Conservation (phyloP, 805 yeast species). For the Maudiozyma turicensis region DNA sequence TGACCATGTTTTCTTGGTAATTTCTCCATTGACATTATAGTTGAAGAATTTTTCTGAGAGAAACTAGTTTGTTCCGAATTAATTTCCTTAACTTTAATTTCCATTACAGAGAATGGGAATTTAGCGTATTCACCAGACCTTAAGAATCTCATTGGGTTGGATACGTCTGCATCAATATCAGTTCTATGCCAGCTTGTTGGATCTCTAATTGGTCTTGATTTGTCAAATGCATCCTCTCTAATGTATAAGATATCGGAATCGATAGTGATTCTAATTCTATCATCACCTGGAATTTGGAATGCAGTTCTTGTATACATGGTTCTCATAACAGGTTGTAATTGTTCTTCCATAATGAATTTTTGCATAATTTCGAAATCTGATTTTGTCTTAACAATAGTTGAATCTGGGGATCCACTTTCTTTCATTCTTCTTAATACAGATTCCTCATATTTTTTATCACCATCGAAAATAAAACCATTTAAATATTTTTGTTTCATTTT, state of each 20-base stretch:
- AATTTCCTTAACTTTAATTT: conserved; percentile 54
- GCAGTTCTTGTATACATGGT: conserved; percentile 87
- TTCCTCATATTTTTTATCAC: conserved; percentile 34
- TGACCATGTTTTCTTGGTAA: conserved; percentile 42
- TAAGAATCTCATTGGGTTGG: conserved; percentile 59
- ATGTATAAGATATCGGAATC: conserved; percentile 83
- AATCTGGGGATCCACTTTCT: conserved; percentile 48
- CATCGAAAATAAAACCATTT: conserved; percentile 56
- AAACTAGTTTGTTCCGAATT: conserved; percentile 25
- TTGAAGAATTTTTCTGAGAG: conserved; percentile 1
- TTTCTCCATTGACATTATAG: conserved; percentile 20
- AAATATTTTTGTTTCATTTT: conserved; percentile 73
- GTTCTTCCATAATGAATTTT: conserved; percentile 50
- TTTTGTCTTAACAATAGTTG: conserved; percentile 42
- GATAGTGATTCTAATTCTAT: conserved; percentile 78
- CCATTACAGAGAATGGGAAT: conserved; percentile 85
- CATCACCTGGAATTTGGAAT: conserved; percentile 97
- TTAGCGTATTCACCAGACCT: conserved; percentile 78
- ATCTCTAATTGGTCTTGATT: conserved; percentile 78
- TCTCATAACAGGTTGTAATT: conserved; percentile 78
- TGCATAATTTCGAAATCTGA: conserved; percentile 52
- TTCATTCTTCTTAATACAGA: conserved; percentile 51
- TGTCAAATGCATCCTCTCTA: conserved; percentile 84
- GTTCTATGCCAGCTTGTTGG: conserved; percentile 86
- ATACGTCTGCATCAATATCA: conserved; percentile 73